phyloP scores from a whole-genome alignment of 2,329 filamentous ascomycete species.

The Ceratocystiopsis brevicomis region DNA sequence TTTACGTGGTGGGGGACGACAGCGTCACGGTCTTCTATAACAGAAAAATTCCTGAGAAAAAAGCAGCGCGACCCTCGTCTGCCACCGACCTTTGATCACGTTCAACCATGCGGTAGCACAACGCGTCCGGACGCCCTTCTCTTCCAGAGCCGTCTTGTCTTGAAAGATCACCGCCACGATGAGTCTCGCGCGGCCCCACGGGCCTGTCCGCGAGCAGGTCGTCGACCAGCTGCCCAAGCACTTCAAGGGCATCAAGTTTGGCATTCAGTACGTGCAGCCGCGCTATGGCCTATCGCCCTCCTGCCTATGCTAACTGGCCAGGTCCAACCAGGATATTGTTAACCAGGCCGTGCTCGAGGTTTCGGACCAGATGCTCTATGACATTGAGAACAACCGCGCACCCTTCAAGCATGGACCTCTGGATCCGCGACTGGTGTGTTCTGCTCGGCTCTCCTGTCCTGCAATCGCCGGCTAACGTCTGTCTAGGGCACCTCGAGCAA shows the following conservation, averaged over 20 bases:
- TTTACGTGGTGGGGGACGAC: too few species aligned
- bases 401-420: slow-evolving; percentile 71
- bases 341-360: slow-evolving; percentile 90
- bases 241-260: slow-evolving; percentile 86
- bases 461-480: slow-evolving; percentile 1
- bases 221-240: slow-evolving; percentile 76
- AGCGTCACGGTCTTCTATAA: too few species aligned
- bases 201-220: slow-evolving; percentile 51
- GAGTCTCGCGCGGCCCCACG: slow-evolving; percentile 6
- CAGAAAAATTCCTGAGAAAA: too few species aligned
- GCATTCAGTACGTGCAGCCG: slow-evolving; percentile 49
- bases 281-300: slow-evolving; percentile 1
- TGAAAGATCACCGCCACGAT: slow-evolving; percentile 1
- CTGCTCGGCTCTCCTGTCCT: slow-evolving; percentile 12
- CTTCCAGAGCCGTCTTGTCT: background rate
- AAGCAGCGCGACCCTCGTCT: too few species aligned
- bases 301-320: slow-evolving; percentile 15
- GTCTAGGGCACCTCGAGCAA: slow-evolving; percentile 67
- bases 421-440: slow-evolving; percentile 53
- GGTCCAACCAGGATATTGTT: slow-evolving; percentile 83
- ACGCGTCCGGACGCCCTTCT: background rate
- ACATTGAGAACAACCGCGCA: slow-evolving; percentile 60
- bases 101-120: slow-evolving; percentile 6
- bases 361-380: slow-evolving; percentile 84
- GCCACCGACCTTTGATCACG: too few species aligned